Conservation (phyloP, 73 alveolate genomes). For the Diophrys appendiculata region DNA sequence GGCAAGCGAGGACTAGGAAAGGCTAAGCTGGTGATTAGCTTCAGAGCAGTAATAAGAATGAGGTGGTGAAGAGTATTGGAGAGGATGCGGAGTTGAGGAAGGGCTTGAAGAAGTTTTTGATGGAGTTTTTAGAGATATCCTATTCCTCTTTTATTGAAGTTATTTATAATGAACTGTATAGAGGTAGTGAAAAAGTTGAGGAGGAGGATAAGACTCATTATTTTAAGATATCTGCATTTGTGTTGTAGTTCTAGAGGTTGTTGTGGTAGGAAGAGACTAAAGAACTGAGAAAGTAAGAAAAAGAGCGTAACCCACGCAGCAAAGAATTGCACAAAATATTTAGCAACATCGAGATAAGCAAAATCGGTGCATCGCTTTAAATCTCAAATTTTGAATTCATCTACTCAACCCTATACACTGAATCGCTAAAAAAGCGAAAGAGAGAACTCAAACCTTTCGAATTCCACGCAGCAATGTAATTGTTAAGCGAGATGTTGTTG, state of each 20-base stretch:
- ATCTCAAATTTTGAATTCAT: slow-evolving; percentile 58
- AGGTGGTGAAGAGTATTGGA: not conserved
- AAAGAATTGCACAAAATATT: slow-evolving; percentile 16
- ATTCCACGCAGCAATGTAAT: slow-evolving; percentile 51
- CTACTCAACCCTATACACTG: slow-evolving; percentile 48
- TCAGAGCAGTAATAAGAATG: not conserved
- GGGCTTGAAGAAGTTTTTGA: not conserved
- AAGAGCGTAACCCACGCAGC: slow-evolving; percentile 17
- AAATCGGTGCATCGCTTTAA: slow-evolving; percentile 64
- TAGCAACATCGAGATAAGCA: slow-evolving; percentile 35
- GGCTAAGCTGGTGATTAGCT: not conserved
- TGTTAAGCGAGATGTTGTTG: slow-evolving; percentile 46
- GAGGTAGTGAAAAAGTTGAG: slow-evolving; percentile 55
- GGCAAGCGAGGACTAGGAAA: not conserved
- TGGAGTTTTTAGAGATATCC: slow-evolving; percentile 65
- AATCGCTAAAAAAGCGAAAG: slow-evolving; percentile 36
- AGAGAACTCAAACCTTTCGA: slow-evolving; percentile 40
- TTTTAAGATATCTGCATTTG: slow-evolving; percentile 61
- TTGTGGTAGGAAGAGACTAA: slow-evolving; percentile 28
- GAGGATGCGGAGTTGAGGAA: not conserved
- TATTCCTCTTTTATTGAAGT: slow-evolving; percentile 62
- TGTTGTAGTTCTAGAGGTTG: slow-evolving; percentile 56
- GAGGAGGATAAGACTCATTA: slow-evolving; percentile 67
- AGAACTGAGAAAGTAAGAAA: slow-evolving; percentile 20
- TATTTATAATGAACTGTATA: slow-evolving; percentile 54